These are phyloP conservation scores for Herpetospermum pedunculosum DNA, from an alignment of 306 rosid species.

Conservation along the genomic window DNA sequence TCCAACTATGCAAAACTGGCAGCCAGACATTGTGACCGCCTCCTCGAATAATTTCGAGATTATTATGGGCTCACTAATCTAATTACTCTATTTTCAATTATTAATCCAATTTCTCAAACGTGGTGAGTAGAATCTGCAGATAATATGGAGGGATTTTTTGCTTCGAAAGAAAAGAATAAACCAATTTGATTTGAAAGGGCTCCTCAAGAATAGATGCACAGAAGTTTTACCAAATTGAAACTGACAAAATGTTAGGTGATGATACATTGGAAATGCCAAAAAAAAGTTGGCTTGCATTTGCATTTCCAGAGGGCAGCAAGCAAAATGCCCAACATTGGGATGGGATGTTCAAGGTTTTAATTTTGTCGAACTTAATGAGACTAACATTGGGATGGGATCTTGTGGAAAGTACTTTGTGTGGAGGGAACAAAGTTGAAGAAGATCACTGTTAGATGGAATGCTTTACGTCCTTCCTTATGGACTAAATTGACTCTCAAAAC, in stretches of 20 bases:
- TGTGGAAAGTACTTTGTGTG: not conserved
- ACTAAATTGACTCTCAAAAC: not conserved
- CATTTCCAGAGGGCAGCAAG: not conserved
- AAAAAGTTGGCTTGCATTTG: not conserved
- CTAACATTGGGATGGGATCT: not conserved
- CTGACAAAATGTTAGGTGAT: not conserved
- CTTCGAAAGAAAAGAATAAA: not conserved
- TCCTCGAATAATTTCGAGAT: no score
- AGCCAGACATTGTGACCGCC: no score
- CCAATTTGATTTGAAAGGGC: not conserved
- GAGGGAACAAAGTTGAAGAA: not conserved
- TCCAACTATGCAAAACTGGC: no score
- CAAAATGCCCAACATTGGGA: not conserved
- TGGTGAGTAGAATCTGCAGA: not conserved
- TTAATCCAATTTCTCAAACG: not conserved
- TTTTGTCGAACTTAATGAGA: not conserved
- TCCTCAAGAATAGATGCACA: not conserved
- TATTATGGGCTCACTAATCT: not conserved
- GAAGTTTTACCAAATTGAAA: not conserved
- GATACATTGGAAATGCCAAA: not conserved
- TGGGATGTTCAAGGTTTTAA: not conserved
- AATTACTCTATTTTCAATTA: not conserved
- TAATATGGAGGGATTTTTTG: not conserved
- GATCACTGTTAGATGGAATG: not conserved
- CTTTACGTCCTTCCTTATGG: not conserved